Conservation (phyloP, 2,329 filamentous ascomycete species). For the Neonectria hederae region DNA sequence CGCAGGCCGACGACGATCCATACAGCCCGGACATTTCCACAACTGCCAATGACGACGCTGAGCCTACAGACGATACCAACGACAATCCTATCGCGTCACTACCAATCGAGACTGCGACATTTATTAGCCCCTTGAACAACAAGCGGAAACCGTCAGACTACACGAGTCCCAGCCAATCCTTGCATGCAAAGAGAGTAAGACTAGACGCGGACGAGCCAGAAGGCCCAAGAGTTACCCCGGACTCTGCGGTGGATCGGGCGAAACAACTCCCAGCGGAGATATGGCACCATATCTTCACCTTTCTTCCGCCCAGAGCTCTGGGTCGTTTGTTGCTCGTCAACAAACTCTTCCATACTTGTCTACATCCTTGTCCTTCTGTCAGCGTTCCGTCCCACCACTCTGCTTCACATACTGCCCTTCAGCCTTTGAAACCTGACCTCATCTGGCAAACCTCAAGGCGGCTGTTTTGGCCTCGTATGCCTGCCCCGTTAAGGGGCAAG, state of each 20-base stretch:
- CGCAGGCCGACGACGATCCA: conserved; percentile 17
- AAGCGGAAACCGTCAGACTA: conserved; percentile 33
- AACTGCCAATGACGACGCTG: conserved; percentile 12
- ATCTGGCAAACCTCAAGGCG: conserved; percentile 79
- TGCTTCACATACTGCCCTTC: conserved; percentile 40
- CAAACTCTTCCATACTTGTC: conserved; percentile 70
- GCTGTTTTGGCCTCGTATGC: conserved; percentile 72
- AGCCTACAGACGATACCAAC: conserved; percentile 27
- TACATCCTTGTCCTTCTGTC: conserved; percentile 58
- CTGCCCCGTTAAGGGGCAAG: conserved; percentile 70
- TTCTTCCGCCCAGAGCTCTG: conserved; percentile 70
- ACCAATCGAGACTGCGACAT: conserved; percentile 18
- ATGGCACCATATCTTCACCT: conserved; percentile 77
- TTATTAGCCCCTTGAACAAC: conserved; percentile 22
- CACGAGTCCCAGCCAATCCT: conserved; percentile 20
- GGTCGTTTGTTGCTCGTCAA: conserved; percentile 74
- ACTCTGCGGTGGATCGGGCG: conserved; percentile 30
- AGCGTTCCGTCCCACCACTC: conserved; percentile 31
- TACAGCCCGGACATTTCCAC: conserved; percentile 25
- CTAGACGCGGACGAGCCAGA: conserved; percentile 26
- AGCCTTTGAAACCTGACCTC: conserved; percentile 63
- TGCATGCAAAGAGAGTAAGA: conserved; percentile 34
- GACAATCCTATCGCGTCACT: conserved; percentile 25
- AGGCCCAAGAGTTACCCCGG: conserved; percentile 19
- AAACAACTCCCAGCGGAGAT: conserved; percentile 65